Evolutionary conservation across 2,329 filamentous ascomycete genomes (phyloP), one percentile per base, ranked within the genome.

Genomic region (Iodosphaeria phyllophila): DNA sequence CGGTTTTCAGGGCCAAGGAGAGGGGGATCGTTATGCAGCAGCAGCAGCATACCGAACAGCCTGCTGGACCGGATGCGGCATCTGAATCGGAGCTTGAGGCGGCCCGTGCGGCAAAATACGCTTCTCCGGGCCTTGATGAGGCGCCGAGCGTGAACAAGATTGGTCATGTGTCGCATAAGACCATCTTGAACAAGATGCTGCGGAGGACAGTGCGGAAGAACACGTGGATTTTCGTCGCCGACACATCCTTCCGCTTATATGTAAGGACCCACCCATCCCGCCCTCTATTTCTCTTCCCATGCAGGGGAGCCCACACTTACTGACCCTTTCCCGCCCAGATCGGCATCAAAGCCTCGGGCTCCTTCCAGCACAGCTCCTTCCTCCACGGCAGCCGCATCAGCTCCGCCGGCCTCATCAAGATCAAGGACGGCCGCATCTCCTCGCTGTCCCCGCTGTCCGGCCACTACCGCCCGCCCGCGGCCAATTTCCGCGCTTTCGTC

Each of bases 151-250:
- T 55, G 15, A 50, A 52, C 31, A 59, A 55, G 34, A 44, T 60
- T 9, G 66, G 63, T 23, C 69, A 82, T 39, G 56, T 83, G 3
- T 77, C 67, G 5, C 67, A 75, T 2, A 67, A 74, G 1, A 73
- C 74, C 1, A 60, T 92, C 4, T 65, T 86, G 44, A 80, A 89
- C 46, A 75, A 77, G 33, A 57, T 92, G 5, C 58, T 89, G 10
- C 68, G 78, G 31, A 75, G 79, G 34, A 73, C 76, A 0, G 76
- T 83, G 19, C 77, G 73, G 46, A 82, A 82, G 33, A 84, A 86
- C 40, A 89, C 78, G 4, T 92, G 84, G 84, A 91, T 92, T 34
- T 93, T 92, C 39, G 83, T 84, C 6, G 75, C 77, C 13, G 83
- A 92, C 48, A 86, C 79, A 1, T 74, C 67, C 1, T 89, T 84